Conservation (phyloP, 148 eudicot genomes). For the Chenopodium quinoa region DNA sequence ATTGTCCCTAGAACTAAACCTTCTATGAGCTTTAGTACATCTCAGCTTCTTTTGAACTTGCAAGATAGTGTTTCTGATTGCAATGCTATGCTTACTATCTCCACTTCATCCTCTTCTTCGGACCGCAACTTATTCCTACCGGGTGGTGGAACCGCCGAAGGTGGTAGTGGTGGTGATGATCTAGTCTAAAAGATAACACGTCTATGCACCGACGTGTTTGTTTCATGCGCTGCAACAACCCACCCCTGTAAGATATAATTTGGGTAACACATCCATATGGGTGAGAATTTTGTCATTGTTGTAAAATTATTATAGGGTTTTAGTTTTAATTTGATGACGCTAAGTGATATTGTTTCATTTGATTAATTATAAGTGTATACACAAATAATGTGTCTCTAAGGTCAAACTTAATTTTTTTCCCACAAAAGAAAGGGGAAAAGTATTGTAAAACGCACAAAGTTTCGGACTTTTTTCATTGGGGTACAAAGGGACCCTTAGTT, state of each 20-base stretch:
- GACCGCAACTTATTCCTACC: conserved; percentile 34
- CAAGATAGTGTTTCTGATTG: conserved; percentile 82
- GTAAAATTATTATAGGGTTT: neutral
- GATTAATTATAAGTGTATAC: conserved; percentile 19
- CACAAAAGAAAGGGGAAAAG: neutral
- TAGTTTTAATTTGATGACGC: neutral
- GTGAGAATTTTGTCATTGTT: neutral
- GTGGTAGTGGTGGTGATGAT: conserved; percentile 13
- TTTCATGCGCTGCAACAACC: neutral
- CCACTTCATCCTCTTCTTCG: conserved; percentile 58
- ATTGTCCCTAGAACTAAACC: conserved; percentile 65
- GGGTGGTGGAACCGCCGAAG: neutral
- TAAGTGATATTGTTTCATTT: conserved; percentile 9
- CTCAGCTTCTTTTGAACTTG: conserved; percentile 57
- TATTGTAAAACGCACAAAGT: conserved; percentile 15
- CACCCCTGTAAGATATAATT: neutral
- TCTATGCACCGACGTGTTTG: neutral
- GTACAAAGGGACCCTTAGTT: neutral
- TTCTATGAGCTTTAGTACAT: conserved; percentile 56
- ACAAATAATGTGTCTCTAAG: conserved; percentile 10
- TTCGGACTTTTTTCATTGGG: neutral
- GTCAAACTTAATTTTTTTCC: conserved; percentile 2
- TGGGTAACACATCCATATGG: neutral
- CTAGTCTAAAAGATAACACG: conserved; percentile 10
- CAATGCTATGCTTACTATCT: conserved; percentile 62